Percentiles rank a stretch among this genome's conserved stretches.
These are phyloP conservation scores for Intubia oerlemansii DNA, from an alignment of 2,329 filamentous ascomycete species.

Conservation along the genomic window DNA sequence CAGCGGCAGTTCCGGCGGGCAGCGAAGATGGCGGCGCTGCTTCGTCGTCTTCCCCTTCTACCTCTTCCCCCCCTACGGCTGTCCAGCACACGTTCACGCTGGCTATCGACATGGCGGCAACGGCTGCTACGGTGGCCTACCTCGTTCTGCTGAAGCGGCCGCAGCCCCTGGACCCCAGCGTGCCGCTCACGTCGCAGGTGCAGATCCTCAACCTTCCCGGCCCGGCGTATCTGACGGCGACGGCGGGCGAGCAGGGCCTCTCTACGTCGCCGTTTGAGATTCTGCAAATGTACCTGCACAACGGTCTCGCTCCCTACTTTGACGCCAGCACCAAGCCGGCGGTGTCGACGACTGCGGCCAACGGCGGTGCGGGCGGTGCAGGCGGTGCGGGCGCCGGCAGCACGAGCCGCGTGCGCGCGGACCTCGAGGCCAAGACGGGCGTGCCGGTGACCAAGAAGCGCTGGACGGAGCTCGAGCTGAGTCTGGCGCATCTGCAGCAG, in stretches of 20 bases:
- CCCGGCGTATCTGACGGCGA: conserved; percentile 45
- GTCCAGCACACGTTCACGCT: too few species aligned
- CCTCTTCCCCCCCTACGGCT: too few species aligned
- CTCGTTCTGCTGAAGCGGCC: conserved; percentile 82
- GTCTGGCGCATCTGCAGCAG: conserved; percentile 78
- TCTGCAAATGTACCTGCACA: conserved; percentile 77
- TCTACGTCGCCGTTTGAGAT: conserved; percentile 75
- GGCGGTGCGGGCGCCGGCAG: too few species aligned
- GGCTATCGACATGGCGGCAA: conserved; percentile 60
- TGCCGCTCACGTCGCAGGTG: conserved; percentile 72
- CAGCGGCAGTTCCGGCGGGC: too few species aligned
- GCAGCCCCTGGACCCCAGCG: conserved; percentile 61
- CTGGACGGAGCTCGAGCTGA: conserved; percentile 82
- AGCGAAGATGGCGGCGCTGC: too few species aligned
- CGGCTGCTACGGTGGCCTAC: conserved; percentile 61
- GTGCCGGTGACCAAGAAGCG: conserved; percentile 96
- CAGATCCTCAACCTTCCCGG: conserved; percentile 86
- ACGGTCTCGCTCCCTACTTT: conserved; percentile 86
- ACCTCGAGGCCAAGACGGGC: conserved; percentile 80
- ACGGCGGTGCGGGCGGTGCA: conserved; percentile 3
- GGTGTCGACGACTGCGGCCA: conserved; percentile 37
- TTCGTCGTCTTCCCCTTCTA: too few species aligned
- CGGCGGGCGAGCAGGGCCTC: conserved; percentile 47
- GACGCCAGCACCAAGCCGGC: conserved; percentile 80
- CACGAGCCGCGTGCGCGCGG: conserved; percentile 35